These are phyloP conservation scores for Buddleja alternifolia DNA, from an alignment of 257 asterid genomes.

Conservation along the genomic window DNA sequence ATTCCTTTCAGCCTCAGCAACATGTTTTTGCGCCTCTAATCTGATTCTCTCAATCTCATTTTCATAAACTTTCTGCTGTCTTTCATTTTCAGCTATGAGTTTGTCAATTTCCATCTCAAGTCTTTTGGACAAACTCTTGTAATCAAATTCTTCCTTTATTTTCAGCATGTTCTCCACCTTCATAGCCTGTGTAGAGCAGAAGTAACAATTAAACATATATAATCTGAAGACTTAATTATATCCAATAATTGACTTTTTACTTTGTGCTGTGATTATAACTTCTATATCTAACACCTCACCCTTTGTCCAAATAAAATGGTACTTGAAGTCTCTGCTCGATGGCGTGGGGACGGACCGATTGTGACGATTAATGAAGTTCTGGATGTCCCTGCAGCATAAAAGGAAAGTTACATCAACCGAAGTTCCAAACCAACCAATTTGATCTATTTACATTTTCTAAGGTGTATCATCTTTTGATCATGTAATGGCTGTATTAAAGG, in stretches of 20 bases:
- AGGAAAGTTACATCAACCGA: slow-evolving; percentile 31
- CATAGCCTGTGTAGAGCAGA: slow-evolving; percentile 76
- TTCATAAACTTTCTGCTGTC: slow-evolving; percentile 79
- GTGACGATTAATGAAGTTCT: slow-evolving; percentile 93
- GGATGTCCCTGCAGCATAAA: slow-evolving; percentile 78
- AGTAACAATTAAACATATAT: slow-evolving; percentile 3
- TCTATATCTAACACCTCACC: slow-evolving; percentile 52
- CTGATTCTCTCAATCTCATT: slow-evolving; percentile 85
- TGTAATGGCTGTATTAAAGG: slow-evolving; percentile 3
- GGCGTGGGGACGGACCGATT: slow-evolving; percentile 98
- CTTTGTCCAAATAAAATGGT: slow-evolving; percentile 98
- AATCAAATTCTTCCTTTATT: slow-evolving; percentile 96
- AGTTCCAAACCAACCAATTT: slow-evolving; percentile 14
- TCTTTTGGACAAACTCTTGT: slow-evolving; percentile 83
- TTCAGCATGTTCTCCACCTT: slow-evolving; percentile 99
- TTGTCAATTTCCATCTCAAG: slow-evolving; percentile 91
- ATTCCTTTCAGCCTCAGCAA: slow-evolving; percentile 82
- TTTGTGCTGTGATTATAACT: neutral
- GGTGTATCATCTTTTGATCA: neutral
- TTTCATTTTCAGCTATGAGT: slow-evolving; percentile 89
- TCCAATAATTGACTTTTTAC: slow-evolving; percentile 12
- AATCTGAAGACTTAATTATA: neutral
- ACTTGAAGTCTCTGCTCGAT: slow-evolving; percentile 97
- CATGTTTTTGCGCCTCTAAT: slow-evolving; percentile 79
- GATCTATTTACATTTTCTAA: slow-evolving; percentile 14